Evolutionary conservation across 1,284 basidiomycete genomes (phyloP), one percentile per base, ranked within the genome.

Genomic region (Ceratobasidium papillatum): DNA sequence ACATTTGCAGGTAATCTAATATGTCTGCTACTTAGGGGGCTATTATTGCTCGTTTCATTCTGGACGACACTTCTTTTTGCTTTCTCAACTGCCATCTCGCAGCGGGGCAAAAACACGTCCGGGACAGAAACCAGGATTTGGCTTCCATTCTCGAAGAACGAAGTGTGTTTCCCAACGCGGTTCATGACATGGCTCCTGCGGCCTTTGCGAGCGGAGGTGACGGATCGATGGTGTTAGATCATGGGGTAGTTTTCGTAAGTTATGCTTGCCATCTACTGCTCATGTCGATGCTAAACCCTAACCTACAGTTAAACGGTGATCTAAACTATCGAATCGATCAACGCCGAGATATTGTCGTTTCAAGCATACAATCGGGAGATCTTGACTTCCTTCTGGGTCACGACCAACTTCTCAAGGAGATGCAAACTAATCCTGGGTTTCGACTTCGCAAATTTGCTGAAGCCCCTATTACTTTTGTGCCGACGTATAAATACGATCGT

Each of bases 11-110:
- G 32, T 74, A 32, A 75, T 52, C 32, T 49, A 19, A 51, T 19
- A 71, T 62, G 62, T 11, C 2, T 30, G 22, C 73, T 56, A 65
- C 76, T 14, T 78, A 95, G 91, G 97, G 97, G 17, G 96, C 93
- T 0, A 96, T 99, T 75, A 88, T 98, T 19, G 87, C 94, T 1
- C 89, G 97, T n/a, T 88, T 98, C 75, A 89, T 95, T 9, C 85
- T 99, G 45, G 94, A 96, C 77, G 95, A 99, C 83, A 92, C 94
- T 0, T 96, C 94, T 0, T 82, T 99, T 32, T 98, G 95, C 80
- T 93, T 98, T 80, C 89, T 98, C 84, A 99, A 99, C 82, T 95
- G 94, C 78, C 97, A 99, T 85, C 86, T 99, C 65, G 97, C 96
- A 3, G 96, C 97, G 1, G 96, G 97, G 0, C 96, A 98, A 80